phyloP scores from a whole-genome alignment of 257 asterid genomes.

The Ajuga chamaepitys region DNA sequence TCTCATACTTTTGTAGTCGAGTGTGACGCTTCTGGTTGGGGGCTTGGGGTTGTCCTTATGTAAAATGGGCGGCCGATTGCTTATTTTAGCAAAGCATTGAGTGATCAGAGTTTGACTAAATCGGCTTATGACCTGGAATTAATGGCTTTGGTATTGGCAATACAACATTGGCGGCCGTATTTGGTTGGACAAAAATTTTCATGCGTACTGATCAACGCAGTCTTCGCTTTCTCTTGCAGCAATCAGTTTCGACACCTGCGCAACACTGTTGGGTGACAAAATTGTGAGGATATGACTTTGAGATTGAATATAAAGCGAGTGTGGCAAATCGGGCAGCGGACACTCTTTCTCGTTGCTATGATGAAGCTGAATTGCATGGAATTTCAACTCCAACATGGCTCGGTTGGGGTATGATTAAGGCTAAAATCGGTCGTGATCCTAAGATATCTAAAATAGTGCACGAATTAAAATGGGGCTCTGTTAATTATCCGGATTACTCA shows the following conservation, averaged over 20 bases:
- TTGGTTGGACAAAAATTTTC: neutral
- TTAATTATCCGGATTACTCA: neutral
- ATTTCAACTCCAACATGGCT: neutral
- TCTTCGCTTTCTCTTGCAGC: neutral
- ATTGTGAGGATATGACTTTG: neutral
- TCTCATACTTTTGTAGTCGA: too few species aligned
- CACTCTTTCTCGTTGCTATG: neutral
- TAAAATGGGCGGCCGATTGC: neutral
- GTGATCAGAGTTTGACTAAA: neutral
- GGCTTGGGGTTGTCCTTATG: neutral
- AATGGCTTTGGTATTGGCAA: neutral
- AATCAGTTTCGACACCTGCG: neutral
- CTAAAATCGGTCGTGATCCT: neutral
- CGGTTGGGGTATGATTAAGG: neutral
- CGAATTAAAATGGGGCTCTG: neutral
- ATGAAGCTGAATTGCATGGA: neutral
- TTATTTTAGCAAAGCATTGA: neutral
- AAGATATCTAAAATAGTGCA: too few species aligned
- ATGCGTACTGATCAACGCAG: neutral
- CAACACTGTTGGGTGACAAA: constrained; percentile 8
- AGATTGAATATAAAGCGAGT: neutral
- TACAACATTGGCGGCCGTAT: constrained; percentile 5
- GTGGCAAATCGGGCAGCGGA: neutral
- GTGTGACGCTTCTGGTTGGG: neutral
- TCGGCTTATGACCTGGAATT: neutral